Conservation (phyloP, 2,329 filamentous ascomycete species). For the Huntiella savannae region DNA sequence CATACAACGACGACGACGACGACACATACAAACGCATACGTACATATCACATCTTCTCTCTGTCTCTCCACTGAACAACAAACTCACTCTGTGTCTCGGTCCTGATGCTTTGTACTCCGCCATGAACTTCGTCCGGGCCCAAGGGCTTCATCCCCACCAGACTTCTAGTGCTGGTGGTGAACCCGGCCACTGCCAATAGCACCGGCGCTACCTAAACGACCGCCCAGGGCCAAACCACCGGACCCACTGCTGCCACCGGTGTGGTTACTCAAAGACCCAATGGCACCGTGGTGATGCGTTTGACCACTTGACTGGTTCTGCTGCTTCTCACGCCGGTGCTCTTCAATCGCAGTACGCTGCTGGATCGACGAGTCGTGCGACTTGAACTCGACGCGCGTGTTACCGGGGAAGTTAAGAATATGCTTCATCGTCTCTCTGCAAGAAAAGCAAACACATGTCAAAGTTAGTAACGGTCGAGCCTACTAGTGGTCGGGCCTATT, state of each 20-base stretch:
- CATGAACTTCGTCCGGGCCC: too few relatives aligned
- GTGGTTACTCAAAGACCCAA: background rate
- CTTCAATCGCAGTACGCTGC: conserved; percentile 75
- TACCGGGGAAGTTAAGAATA: conserved; percentile 63
- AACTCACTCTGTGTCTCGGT: too few relatives aligned
- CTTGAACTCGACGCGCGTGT: conserved; percentile 88
- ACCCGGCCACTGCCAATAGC: conserved; percentile 5
- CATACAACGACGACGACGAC: background rate
- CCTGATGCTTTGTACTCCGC: too few relatives aligned
- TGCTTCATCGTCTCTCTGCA: conserved; percentile 82
- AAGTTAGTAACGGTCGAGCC: background rate
- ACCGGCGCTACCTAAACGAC: background rate
- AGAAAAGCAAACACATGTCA: conserved; percentile 6
- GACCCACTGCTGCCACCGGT: too few relatives aligned
- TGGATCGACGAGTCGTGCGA: conserved; percentile 92
- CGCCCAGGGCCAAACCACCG: too few relatives aligned
- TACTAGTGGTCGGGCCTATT: too few relatives aligned
- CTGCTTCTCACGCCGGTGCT: conserved; percentile 73
- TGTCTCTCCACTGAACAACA: too few relatives aligned
- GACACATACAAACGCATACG: too few relatives aligned
- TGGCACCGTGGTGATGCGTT: conserved; percentile 20
- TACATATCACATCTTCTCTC: too few relatives aligned
- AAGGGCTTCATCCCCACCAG: background rate
- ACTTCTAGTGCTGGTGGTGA: conserved; percentile 7
- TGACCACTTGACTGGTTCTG: conserved; percentile 21